Evolutionary conservation across 768 basidiomycete species (phyloP), one percentile per base, ranked within the genome.

Genomic region (Suillus decipiens): DNA sequence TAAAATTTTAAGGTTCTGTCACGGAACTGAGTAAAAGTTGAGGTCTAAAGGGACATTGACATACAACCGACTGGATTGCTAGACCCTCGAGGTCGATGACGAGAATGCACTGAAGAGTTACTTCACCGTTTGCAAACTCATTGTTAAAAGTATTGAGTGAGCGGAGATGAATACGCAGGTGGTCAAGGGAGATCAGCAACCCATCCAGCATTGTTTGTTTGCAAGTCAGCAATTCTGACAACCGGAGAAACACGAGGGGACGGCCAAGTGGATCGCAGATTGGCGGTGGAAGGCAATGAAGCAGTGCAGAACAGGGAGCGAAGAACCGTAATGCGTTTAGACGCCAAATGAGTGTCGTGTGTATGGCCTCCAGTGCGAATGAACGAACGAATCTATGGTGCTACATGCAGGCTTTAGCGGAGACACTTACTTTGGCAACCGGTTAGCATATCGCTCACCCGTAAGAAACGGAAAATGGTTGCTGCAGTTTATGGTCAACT

Each of bases 351-450:
- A 89, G 74, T 61, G 76, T 83, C 68, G 81, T 79, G 60, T 82
- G 80, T 42, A 87, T 77, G 39, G 84, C 81, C 75, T 89, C 84
- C 69, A 89, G 71, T 22, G 87, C 80, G 65, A 89, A 86, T 0
- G 87, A 84, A 59, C 78, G 78, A 43, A 82, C 86, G 66, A 89
- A 92, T 63, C 84, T 82, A 71, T 90, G 86, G 66, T 87, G 84
- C 90, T 92, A 55, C 11, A 54, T 56, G 41, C 59, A 58, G 41
- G 45, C 69, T 59, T 60, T 34, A 63, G 54, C 61, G 54, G 37
- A 42, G 60, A 9, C 14, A 56, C 50, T 61, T 57, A 50, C 24
- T 62, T 34, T 66, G 51, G 59, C 7, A 19, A 61, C 5, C 6
- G 14, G 28, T 4, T 19, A 59, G 62, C 61, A 17, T 28, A n/a